A percentile compares a stretch with the other conserved stretches of the same genome.
Conservation (phyloP, 495 filamentous ascomycete genomes). For the Viridothelium virens region DNA sequence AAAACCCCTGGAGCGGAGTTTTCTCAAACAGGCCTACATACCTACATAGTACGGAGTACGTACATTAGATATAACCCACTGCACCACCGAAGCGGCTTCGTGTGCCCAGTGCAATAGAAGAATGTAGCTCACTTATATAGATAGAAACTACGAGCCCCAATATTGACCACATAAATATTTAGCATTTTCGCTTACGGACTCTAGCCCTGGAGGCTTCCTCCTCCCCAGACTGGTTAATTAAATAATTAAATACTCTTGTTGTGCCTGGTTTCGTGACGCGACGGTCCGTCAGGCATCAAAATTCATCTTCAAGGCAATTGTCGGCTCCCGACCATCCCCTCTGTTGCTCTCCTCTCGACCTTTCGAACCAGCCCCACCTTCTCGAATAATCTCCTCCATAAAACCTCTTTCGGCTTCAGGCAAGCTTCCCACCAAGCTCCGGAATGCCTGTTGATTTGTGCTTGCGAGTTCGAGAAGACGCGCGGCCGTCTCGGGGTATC, state of each 20-base stretch:
- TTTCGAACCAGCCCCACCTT: constrained; percentile 43
- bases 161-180: too few species aligned
- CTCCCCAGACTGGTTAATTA: background rate
- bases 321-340: constrained; percentile 58
- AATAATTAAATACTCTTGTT: background rate
- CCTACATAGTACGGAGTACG: too few species aligned
- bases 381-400: constrained; percentile 69
- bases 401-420: constrained; percentile 60
- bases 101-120: too few species aligned
- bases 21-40: too few species aligned
- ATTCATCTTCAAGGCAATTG: constrained; percentile 89
- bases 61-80: too few species aligned
- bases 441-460: constrained; percentile 63
- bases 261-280: background rate
- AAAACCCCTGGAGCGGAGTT: too few species aligned
- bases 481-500: constrained; percentile 62
- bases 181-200: too few species aligned
- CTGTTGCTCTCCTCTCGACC: constrained; percentile 36
- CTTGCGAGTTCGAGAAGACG: constrained; percentile 76
- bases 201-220: background rate
- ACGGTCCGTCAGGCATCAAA: constrained; percentile 42
- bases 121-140: too few species aligned
- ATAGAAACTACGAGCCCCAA: too few species aligned
- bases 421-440: constrained; percentile 65
- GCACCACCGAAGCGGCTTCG: too few species aligned